Percentiles rank a stretch among this genome's conserved stretches.
Conservation (phyloP, 2,329 filamentous ascomycete genomes). For the Penicillium sp. region DNA sequence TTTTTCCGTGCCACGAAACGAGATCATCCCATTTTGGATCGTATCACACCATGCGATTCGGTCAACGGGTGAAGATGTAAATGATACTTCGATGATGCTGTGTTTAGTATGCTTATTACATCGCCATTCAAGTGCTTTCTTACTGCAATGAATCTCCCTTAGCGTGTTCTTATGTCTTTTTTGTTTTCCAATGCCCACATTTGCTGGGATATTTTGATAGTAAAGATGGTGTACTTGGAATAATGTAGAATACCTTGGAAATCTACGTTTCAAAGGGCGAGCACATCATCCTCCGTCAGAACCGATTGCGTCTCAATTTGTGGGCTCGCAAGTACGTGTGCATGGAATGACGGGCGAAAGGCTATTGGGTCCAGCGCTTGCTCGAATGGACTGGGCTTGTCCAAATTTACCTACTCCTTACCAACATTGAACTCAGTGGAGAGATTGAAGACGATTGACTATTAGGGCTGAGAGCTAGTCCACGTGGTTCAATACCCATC, state of each 20-base stretch:
- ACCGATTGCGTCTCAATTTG: too few relatives aligned
- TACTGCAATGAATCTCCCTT: slow-evolving; percentile 24
- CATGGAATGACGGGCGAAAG: too few relatives aligned
- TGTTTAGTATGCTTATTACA: slow-evolving; percentile 34
- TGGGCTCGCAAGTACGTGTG: too few relatives aligned
- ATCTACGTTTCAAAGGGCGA: background rate
- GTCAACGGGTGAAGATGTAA: slow-evolving; percentile 42
- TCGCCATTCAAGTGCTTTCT: slow-evolving; percentile 20
- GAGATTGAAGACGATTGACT: background rate
- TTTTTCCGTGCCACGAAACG: slow-evolving; percentile 30
- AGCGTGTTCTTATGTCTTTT: background rate
- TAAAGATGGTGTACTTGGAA: background rate
- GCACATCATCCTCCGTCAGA: background rate
- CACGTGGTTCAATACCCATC: background rate
- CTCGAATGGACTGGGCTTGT: too few relatives aligned
- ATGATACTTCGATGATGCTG: slow-evolving; percentile 42
- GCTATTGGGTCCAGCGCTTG: too few relatives aligned
- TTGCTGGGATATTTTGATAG: background rate
- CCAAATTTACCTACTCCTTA: background rate
- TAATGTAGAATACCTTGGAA: background rate
- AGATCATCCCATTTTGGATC: slow-evolving; percentile 26
- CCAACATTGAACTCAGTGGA: background rate
- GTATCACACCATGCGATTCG: slow-evolving; percentile 22
- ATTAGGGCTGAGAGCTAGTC: background rate
- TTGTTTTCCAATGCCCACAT: background rate